Evolutionary conservation across 768 basidiomycete genomes (phyloP).

Genomic region (Pleurotus eryngii): DNA sequence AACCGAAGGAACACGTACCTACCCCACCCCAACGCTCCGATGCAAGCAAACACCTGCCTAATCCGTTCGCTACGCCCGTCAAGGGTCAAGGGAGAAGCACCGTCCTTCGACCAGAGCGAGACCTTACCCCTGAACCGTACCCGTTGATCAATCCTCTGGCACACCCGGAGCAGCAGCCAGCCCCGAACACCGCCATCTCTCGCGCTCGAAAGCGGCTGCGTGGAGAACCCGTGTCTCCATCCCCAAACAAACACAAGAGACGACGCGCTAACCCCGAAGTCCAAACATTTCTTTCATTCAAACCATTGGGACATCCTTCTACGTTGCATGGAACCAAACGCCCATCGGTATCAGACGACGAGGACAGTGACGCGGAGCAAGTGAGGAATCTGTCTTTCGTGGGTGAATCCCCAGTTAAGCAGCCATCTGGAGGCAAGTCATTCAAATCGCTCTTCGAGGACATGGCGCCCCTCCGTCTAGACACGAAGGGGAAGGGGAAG

Average conservation of each 20-base stretch:
- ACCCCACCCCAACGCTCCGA: constrained; percentile 12
- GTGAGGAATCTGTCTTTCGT: constrained; percentile 48
- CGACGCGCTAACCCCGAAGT: constrained; percentile 48
- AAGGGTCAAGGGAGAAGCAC: constrained; percentile 27
- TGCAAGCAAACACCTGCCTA: constrained; percentile 23
- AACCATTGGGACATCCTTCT: constrained; percentile 17
- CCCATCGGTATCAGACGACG: constrained; percentile 28
- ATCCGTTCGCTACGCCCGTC: constrained; percentile 45
- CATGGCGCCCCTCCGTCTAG: constrained; percentile 12
- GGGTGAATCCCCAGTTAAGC: constrained; percentile 70
- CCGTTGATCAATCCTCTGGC: constrained; percentile 25
- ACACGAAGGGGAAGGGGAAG: constrained; percentile 7
- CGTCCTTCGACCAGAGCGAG: constrained; percentile 11
- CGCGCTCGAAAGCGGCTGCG: constrained; percentile 79
- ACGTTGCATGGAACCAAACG: constrained; percentile 31
- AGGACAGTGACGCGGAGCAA: constrained; percentile 32
- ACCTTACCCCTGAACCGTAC: constrained; percentile 38
- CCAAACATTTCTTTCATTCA: neutral
- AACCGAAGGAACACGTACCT: constrained; percentile 14
- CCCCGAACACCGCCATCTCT: constrained; percentile 44
- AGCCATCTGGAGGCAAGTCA: constrained; percentile 48
- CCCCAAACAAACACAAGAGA: constrained; percentile 75
- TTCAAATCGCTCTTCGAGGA: constrained; percentile 72
- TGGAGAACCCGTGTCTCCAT: constrained; percentile 81
- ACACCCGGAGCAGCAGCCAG: constrained; percentile 17